These are phyloP conservation scores for Xylariaceae sp. DNA, from an alignment of 2,329 filamentous ascomycete genomes.

Conservation along the genomic window DNA sequence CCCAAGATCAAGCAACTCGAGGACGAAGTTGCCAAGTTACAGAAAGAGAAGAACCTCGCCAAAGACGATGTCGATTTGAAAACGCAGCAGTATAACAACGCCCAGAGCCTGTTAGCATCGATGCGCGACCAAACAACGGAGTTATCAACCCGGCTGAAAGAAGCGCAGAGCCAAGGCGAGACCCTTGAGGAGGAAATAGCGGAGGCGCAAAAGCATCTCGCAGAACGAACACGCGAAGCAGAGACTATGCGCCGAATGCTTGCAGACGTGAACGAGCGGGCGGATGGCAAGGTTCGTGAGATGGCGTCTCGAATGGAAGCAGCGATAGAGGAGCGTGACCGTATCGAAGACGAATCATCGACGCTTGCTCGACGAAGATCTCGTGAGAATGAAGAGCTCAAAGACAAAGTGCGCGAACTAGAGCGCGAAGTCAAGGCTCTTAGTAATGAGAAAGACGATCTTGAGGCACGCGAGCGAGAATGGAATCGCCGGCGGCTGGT, in stretches of 20 bases:
- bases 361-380: conserved; percentile 70
- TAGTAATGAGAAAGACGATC: conserved; percentile 70
- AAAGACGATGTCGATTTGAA: conserved; percentile 82
- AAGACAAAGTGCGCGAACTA: conserved; percentile 70
- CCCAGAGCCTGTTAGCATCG: conserved; percentile 79
- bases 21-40: conserved; percentile 64
- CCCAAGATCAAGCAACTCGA: conserved; percentile 64
- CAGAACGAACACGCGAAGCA: conserved; percentile 82
- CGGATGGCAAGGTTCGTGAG: conserved; percentile 78
- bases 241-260: conserved; percentile 92
- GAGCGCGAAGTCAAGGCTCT: conserved; percentile 72
- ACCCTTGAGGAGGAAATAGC: conserved; percentile 86
- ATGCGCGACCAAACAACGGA: conserved; percentile 92
- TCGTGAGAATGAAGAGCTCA: conserved; percentile 83
- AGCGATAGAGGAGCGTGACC: conserved; percentile 89
- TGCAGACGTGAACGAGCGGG: conserved; percentile 77
- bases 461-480: conserved; percentile 69
- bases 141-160: conserved; percentile 85
- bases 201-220: conserved; percentile 80
- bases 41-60: conserved; percentile 61
- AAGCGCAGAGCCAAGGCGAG: conserved; percentile 76
- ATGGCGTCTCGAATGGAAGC: conserved; percentile 85
- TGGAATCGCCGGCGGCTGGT: conserved; percentile 71
- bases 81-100: conserved; percentile 76
- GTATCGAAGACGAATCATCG: conserved; percentile 84